phyloP scores from a whole-genome alignment of 1,139 yeast genomes.

The Saccharomycopsis crataegensis region DNA sequence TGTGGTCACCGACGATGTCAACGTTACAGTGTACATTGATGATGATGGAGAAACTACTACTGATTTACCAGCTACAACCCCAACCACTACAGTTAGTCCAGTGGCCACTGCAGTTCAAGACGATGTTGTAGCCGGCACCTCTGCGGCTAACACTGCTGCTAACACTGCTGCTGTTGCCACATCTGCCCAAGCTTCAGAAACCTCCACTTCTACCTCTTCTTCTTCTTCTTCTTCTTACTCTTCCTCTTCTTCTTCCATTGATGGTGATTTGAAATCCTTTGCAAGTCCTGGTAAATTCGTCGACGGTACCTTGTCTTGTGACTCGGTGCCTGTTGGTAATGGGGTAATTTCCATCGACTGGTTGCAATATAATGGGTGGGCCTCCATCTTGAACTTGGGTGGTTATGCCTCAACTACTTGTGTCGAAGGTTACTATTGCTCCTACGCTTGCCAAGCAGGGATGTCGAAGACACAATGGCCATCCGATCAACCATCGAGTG shows the following conservation, averaged over 20 bases:
- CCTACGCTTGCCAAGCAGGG: constrained; percentile 85
- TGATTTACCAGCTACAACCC: constrained; percentile 7
- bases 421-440: constrained; percentile 71
- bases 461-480: constrained; percentile 93
- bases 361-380: constrained; percentile 65
- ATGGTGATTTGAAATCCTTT: constrained; percentile 52
- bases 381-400: constrained; percentile 63
- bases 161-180: constrained; percentile 1
- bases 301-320: constrained; percentile 60
- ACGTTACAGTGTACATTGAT: constrained; percentile 16
- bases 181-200: background rate
- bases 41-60: constrained; percentile 10
- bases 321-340: constrained; percentile 59
- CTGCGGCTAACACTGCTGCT: background rate
- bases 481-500: constrained; percentile 57
- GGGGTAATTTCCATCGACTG: constrained; percentile 60
- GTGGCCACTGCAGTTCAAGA: background rate
- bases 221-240: constrained; percentile 24
- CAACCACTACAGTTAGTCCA: constrained; percentile 2
- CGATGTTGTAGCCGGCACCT: background rate
- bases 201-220: constrained; percentile 26
- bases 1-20: constrained; percentile 13
- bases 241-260: constrained; percentile 32
- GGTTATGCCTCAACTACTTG: constrained; percentile 58
- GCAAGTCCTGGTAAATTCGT: constrained; percentile 47